A percentile compares a stretch with the other conserved stretches of the same genome.
phyloP scores from a whole-genome alignment of 2,329 filamentous ascomycete genomes.

The Neonectria sp. region DNA sequence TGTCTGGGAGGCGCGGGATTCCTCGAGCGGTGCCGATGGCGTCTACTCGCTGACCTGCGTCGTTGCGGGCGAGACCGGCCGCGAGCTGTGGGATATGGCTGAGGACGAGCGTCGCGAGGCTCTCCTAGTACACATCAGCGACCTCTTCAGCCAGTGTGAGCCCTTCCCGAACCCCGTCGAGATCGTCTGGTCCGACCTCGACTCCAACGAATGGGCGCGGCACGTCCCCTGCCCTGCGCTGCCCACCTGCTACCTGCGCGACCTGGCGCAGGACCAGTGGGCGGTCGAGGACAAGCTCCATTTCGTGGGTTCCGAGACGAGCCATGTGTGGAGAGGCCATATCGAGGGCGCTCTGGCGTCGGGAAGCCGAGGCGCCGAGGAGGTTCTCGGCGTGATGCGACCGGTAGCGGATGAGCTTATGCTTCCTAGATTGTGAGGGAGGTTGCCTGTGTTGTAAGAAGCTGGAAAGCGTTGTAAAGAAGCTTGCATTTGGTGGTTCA shows the following conservation, averaged over 20 bases:
- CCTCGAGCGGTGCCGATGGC: constrained; percentile 29
- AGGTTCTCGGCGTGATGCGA: constrained; percentile 24
- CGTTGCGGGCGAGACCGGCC: constrained; percentile 36
- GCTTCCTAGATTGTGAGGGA: constrained; percentile 22
- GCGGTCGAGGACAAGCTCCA: constrained; percentile 36
- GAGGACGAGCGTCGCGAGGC: constrained; percentile 22
- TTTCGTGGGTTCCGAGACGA: constrained; percentile 41
- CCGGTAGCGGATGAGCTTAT: constrained; percentile 21
- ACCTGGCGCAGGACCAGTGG: constrained; percentile 38
- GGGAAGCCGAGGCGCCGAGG: constrained; percentile 35
- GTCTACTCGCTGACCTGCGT: constrained; percentile 38
- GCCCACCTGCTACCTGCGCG: constrained; percentile 22
- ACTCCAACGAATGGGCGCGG: constrained; percentile 6
- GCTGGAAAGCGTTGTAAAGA: neutral
- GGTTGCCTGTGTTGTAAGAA: neutral
- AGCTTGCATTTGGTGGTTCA: neutral
- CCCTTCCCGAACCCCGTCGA: constrained; percentile 31
- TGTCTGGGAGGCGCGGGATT: constrained; percentile 35
- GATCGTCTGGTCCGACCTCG: constrained; percentile 24
- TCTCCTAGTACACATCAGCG: constrained; percentile 12
- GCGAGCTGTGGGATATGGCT: constrained; percentile 31
- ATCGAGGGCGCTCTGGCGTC: constrained; percentile 42
- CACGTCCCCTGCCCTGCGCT: constrained; percentile 32
- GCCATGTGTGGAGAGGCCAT: constrained; percentile 41
- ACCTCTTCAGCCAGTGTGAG: constrained; percentile 15